Percentiles rank a stretch among this genome's conserved stretches.
Conservation (phyloP, 2,329 filamentous ascomycete genomes). For the Zopfia rhizophila region DNA sequence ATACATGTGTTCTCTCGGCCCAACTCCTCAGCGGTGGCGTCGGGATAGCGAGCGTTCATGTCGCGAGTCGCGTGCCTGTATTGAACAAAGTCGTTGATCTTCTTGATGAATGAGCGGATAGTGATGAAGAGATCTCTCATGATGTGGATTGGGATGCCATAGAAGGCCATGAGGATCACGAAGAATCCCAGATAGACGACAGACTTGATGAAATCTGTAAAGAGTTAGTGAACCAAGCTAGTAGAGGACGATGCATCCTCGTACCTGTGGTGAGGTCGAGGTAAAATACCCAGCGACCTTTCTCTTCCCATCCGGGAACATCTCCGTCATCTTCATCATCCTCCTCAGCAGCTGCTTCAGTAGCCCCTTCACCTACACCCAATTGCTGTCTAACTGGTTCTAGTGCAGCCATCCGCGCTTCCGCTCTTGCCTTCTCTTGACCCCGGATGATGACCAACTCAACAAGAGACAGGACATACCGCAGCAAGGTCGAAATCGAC, state of each 20-base stretch:
- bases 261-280: constrained; percentile 84
- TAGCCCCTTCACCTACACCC: constrained; percentile 51
- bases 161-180: constrained; percentile 90
- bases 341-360: constrained; percentile 65
- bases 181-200: constrained; percentile 93
- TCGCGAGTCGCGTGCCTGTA: constrained; percentile 92
- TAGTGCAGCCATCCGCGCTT: constrained; percentile 51
- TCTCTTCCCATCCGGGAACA: constrained; percentile 94
- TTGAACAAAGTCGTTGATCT: constrained; percentile 86
- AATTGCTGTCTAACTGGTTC: constrained; percentile 76
- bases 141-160: constrained; percentile 95
- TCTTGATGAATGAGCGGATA: constrained; percentile 87
- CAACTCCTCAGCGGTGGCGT: constrained; percentile 89
- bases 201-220: constrained; percentile 86
- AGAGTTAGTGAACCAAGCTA: constrained; percentile 8
- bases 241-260: constrained; percentile 32
- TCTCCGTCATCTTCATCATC: constrained; percentile 95
- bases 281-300: constrained; percentile 90
- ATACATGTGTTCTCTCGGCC: constrained; percentile 92
- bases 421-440: constrained; percentile 73
- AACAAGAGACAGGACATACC: constrained; percentile 81
- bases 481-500: constrained; percentile 79
- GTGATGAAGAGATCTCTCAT: constrained; percentile 96
- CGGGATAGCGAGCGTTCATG: constrained; percentile 90
- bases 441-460: constrained; percentile 79